Evolutionary conservation across 2,329 filamentous ascomycete species (phyloP).

Genomic region (Diaporthe eres): DNA sequence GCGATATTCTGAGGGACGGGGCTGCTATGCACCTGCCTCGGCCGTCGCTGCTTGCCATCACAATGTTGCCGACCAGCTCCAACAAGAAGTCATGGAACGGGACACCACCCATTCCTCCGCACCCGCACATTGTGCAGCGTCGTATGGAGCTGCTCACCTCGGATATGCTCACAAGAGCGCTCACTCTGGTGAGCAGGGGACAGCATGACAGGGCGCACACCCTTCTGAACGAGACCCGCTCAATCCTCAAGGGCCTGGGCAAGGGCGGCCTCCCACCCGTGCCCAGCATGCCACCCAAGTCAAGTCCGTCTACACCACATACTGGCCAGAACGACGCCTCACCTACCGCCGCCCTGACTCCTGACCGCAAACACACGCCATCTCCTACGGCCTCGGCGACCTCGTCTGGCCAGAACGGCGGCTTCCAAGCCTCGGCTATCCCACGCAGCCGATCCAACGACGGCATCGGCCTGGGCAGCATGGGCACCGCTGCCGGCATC

Average conservation of each 20-base stretch:
- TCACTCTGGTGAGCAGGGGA: slow-evolving; percentile 90
- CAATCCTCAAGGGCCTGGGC: slow-evolving; percentile 94
- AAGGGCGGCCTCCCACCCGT: slow-evolving; percentile 95
- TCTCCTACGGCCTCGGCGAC: slow-evolving; percentile 65
- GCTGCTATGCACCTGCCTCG: slow-evolving; percentile 87
- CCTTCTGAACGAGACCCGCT: slow-evolving; percentile 91
- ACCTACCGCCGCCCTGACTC: slow-evolving; percentile 60
- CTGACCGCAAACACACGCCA: slow-evolving; percentile 69
- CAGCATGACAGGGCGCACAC: slow-evolving; percentile 96
- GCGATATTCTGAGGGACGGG: slow-evolving; percentile 92
- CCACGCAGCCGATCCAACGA: slow-evolving; percentile 69
- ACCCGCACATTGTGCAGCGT: slow-evolving; percentile 93
- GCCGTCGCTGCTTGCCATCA: slow-evolving; percentile 93
- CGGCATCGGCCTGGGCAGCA: slow-evolving; percentile 66
- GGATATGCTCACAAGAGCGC: slow-evolving; percentile 94
- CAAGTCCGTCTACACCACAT: slow-evolving; percentile 65
- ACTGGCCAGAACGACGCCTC: slow-evolving; percentile 56
- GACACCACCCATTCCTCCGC: slow-evolving; percentile 89
- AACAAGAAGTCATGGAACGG: slow-evolving; percentile 75
- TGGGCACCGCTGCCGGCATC: slow-evolving; percentile 74
- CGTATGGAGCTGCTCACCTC: slow-evolving; percentile 98
- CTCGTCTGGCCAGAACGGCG: slow-evolving; percentile 38
- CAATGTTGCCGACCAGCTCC: slow-evolving; percentile 83
- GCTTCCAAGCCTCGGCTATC: slow-evolving; percentile 59
- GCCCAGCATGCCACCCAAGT: slow-evolving; percentile 71